These are phyloP conservation scores for Tolypocladium ovalisporum DNA, from an alignment of 2,329 filamentous ascomycete genomes.

Conservation along the genomic window DNA sequence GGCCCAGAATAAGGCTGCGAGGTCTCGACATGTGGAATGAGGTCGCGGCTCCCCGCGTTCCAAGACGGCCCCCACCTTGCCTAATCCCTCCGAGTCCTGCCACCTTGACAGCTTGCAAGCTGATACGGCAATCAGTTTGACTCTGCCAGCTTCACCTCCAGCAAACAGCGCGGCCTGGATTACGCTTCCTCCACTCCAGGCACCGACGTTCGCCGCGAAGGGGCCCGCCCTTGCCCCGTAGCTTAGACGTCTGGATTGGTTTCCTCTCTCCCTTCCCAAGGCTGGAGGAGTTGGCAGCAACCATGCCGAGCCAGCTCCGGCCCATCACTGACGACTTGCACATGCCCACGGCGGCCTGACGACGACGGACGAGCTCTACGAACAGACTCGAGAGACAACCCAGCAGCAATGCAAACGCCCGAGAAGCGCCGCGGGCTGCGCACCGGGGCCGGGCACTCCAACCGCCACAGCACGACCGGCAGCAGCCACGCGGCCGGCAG, in stretches of 20 bases:
- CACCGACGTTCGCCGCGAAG: neutral
- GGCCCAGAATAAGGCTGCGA: no score
- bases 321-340: constrained; percentile 8
- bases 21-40: neutral
- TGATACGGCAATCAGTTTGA: neutral
- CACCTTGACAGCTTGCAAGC: neutral
- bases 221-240: neutral
- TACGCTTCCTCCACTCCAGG: neutral
- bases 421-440: constrained; percentile 31
- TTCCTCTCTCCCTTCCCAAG: neutral
- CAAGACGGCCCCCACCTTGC: neutral
- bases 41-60: neutral
- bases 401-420: constrained; percentile 24
- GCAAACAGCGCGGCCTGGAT: neutral
- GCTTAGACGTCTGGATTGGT: neutral
- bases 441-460: constrained; percentile 7
- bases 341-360: constrained; percentile 15
- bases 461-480: constrained; percentile 13
- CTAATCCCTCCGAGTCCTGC: neutral
- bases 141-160: neutral
- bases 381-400: neutral
- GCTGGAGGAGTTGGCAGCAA: constrained; percentile 7
- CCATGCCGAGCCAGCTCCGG: constrained; percentile 17
- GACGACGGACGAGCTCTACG: neutral
- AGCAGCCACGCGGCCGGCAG: constrained; percentile 9